These are phyloP conservation scores for Verticillium nubilum DNA, from an alignment of 2,329 filamentous ascomycete genomes.

Conservation along the genomic window DNA sequence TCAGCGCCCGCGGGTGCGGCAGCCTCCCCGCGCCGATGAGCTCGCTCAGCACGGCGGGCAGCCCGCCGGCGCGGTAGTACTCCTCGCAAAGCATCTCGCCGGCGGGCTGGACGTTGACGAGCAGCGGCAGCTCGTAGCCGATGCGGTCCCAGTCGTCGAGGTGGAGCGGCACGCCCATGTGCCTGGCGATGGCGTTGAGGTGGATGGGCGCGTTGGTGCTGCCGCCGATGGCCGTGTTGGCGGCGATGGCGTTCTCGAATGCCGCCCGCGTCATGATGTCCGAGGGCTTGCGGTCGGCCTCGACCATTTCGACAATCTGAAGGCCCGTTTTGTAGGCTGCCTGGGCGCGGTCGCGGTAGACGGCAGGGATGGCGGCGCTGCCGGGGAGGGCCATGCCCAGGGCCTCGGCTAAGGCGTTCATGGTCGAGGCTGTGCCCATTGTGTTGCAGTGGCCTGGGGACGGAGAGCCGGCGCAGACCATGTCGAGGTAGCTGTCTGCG, in stretches of 20 bases:
- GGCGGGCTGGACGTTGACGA: slow-evolving; percentile 50
- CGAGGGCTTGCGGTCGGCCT: slow-evolving; percentile 40
- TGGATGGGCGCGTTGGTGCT: slow-evolving; percentile 54
- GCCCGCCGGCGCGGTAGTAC: slow-evolving; percentile 46
- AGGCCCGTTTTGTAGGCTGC: slow-evolving; percentile 41
- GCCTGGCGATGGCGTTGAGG: slow-evolving; percentile 47
- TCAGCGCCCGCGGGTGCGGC: slow-evolving; percentile 32
- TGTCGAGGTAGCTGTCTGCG: slow-evolving; percentile 36
- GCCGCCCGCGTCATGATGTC: slow-evolving; percentile 50
- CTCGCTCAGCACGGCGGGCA: slow-evolving; percentile 48
- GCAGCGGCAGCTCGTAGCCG: slow-evolving; percentile 42
- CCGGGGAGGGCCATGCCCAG: slow-evolving; percentile 47
- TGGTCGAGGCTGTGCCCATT: slow-evolving; percentile 48
- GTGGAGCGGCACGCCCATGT: slow-evolving; percentile 42
- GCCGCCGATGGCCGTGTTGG: slow-evolving; percentile 49
- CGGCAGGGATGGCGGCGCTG: slow-evolving; percentile 44
- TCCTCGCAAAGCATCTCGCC: slow-evolving; percentile 48
- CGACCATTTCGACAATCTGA: slow-evolving; percentile 45
- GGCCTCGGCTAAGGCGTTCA: slow-evolving; percentile 47
- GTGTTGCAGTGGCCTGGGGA: slow-evolving; percentile 46
- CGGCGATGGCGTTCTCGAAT: slow-evolving; percentile 51
- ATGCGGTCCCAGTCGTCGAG: slow-evolving; percentile 49
- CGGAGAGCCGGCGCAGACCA: slow-evolving; percentile 33
- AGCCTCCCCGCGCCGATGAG: slow-evolving; percentile 41
- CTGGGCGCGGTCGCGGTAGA: slow-evolving; percentile 41